Percentiles rank a stretch among this genome's conserved stretches.
Evolutionary conservation across 768 basidiomycete genomes (phyloP).

Genomic region (Jaapia argillacea): DNA sequence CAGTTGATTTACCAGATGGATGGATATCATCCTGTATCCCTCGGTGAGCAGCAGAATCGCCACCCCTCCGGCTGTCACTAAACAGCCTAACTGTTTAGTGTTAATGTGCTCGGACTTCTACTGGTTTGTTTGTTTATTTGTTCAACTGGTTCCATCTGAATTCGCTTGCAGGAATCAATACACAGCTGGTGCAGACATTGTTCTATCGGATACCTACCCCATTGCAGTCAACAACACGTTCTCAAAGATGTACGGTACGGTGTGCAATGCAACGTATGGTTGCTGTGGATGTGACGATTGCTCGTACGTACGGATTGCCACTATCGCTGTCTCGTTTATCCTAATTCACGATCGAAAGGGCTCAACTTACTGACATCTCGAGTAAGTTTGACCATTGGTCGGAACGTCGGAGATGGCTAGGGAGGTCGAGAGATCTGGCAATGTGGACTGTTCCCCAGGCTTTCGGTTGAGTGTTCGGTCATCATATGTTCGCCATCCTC

Average conservation of each 20-base stretch:
- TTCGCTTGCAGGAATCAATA: no score
- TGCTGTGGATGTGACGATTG: constrained; percentile 73
- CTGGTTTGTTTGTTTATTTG: no score
- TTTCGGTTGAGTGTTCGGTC: constrained; percentile 45
- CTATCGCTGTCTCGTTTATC: no score
- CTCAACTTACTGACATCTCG: constrained; percentile 58
- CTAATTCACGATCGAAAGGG: no score
- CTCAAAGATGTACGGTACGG: constrained; percentile 49
- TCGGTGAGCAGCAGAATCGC: no score
- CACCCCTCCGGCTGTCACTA: no score
- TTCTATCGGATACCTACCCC: constrained; percentile 59
- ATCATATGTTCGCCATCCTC: constrained; percentile 5
- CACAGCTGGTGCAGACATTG: constrained; percentile 54
- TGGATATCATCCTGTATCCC: constrained; percentile 48
- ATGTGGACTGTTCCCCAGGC: constrained; percentile 79
- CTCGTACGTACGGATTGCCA: no score
- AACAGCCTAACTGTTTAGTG: no score
- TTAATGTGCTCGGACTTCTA: constrained; percentile 52
- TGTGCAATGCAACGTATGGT: constrained; percentile 56
- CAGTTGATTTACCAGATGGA: constrained; percentile 39
- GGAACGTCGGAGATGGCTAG: constrained; percentile 47
- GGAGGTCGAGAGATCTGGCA: constrained; percentile 59
- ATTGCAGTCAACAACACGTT: constrained; percentile 52
- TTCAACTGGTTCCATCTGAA: no score
- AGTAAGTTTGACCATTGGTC: constrained; percentile 56